phyloP scores from a whole-genome alignment of 805 yeast species.

The Yamadazyma insecticola region DNA sequence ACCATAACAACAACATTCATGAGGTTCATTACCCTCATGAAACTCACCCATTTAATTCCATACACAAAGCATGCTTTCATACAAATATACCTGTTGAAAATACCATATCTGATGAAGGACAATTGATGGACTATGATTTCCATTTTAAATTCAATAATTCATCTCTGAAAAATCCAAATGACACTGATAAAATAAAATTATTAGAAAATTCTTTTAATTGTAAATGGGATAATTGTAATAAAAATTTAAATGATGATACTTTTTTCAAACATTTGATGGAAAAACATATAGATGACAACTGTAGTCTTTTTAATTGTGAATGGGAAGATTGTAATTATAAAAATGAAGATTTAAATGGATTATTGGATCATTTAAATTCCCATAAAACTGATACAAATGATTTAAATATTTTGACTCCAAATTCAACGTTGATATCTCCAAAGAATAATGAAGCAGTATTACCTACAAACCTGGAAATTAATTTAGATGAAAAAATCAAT shows the following conservation, averaged over 20 bases:
- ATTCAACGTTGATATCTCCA: too few relatives aligned
- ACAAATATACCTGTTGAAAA: constrained; percentile 30
- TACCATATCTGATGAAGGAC: constrained; percentile 3
- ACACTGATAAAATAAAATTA: constrained; percentile 1
- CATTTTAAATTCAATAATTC: constrained; percentile 29
- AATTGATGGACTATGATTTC: constrained; percentile 33
- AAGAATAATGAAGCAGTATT: too few relatives aligned
- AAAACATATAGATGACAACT: constrained; percentile 38
- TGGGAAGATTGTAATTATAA: constrained; percentile 70
- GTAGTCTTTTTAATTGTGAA: constrained; percentile 49
- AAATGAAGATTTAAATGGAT: constrained; percentile 46
- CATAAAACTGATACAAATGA: constrained; percentile 18
- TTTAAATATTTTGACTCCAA: constrained; percentile 2
- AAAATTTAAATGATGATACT: constrained; percentile 28
- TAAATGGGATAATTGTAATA: constrained; percentile 65
- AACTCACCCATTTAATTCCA: constrained; percentile 23
- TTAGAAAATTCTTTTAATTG: constrained; percentile 38
- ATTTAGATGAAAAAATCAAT: constrained; percentile 2
- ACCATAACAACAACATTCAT: too few relatives aligned
- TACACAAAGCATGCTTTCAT: constrained; percentile 43
- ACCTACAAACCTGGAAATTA: not conserved
- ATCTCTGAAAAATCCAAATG: not conserved
- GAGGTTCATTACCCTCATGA: constrained; percentile 39
- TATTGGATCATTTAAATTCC: constrained; percentile 50
- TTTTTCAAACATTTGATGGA: constrained; percentile 36